Evolutionary conservation across 768 basidiomycete genomes (phyloP).

Genomic region (Lactarius sanguifluus): DNA sequence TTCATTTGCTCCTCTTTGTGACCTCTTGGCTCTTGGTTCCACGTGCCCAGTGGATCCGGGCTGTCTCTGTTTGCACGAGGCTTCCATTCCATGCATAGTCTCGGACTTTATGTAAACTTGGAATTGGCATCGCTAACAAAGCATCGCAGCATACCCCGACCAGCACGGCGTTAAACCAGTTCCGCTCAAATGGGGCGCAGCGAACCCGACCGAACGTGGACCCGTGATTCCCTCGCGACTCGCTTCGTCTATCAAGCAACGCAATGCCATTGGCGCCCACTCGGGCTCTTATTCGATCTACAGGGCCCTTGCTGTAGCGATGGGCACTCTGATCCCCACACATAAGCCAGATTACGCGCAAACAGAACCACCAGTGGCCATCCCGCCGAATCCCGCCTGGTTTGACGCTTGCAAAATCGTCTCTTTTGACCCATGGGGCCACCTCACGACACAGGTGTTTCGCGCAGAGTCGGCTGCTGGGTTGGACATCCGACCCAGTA

Average conservation of each 20-base stretch:
- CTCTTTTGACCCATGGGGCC: conserved; percentile 92
- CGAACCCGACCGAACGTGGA: conserved; percentile 64
- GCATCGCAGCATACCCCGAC: conserved; percentile 71
- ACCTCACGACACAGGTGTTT: conserved; percentile 76
- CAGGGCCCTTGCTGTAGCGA: conserved; percentile 87
- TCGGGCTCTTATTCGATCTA: conserved; percentile 94
- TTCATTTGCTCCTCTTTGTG: conserved; percentile 25
- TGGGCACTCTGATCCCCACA: conserved; percentile 74
- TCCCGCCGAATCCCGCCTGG: conserved; percentile 81
- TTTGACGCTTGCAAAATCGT: conserved; percentile 78
- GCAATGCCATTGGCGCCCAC: conserved; percentile 94
- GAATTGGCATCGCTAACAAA: conserved; percentile 9
- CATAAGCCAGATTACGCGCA: conserved; percentile 81
- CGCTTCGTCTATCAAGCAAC: conserved; percentile 77
- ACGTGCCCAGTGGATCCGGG: neutral
- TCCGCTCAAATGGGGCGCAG: conserved; percentile 79
- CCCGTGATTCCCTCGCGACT: conserved; percentile 89
- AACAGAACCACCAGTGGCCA: conserved; percentile 81
- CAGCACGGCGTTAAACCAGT: conserved; percentile 85
- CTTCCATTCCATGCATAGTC: conserved; percentile 2
- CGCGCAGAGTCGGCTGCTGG: conserved; percentile 61
- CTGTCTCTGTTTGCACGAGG: neutral
- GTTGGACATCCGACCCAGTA: conserved; percentile 87
- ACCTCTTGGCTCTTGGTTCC: neutral
- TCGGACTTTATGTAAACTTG: conserved; percentile 10